Evolutionary conservation across 169 alveolate genomes (phyloP), one percentile per base, ranked within the genome.

Genomic region (Cyclospora cayetanensis): DNA sequence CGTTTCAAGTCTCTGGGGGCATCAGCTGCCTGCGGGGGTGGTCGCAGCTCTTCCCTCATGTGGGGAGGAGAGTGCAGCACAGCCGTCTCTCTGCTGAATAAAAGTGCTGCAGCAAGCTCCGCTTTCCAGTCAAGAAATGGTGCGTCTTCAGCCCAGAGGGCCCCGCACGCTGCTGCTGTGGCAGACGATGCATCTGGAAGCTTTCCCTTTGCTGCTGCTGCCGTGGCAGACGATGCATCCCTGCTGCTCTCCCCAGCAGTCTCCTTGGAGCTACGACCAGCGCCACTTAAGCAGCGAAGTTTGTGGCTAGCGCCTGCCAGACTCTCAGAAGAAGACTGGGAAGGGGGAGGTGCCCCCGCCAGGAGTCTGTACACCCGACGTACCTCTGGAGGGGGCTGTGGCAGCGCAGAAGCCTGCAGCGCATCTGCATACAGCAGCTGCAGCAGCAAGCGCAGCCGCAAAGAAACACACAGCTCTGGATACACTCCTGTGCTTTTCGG

Each of bases 1-100:
- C 86, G 86, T 15, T 50, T 25, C n/a, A 74, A 63, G 18, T 74
- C 86, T 50, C 86, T 74, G 15, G 86, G 86, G 39, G 86, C 86
- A 43, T 74, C 86, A 37, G 65, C 43, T 2, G 86, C 86, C 86
- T 74, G 86, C 1, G 86, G 86, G 22, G 86, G 86, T 1, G 86
- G 41, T 4, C 22, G 37, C 41, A 74, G 86, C 29, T 74, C 86
- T 63, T 9, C 41, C 1, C 86, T 55, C 25, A 74, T 74, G 60
- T 46, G 60, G 7, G 15, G 15, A 15, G 60, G 60, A 46, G 60
- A 46, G 60, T 46, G 60, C 7, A 46, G 60, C 7, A 15, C 60
- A 46, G 60, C 60, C n/a, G 60, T 46, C 15, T 46, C 60, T 46
- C 60, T 46, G 60, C 60, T 46, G 60, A 46, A 46, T 7, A 46